These are phyloP conservation scores for Silene noctiflora DNA, from an alignment of 179 eudicot genomes.

Conservation along the genomic window DNA sequence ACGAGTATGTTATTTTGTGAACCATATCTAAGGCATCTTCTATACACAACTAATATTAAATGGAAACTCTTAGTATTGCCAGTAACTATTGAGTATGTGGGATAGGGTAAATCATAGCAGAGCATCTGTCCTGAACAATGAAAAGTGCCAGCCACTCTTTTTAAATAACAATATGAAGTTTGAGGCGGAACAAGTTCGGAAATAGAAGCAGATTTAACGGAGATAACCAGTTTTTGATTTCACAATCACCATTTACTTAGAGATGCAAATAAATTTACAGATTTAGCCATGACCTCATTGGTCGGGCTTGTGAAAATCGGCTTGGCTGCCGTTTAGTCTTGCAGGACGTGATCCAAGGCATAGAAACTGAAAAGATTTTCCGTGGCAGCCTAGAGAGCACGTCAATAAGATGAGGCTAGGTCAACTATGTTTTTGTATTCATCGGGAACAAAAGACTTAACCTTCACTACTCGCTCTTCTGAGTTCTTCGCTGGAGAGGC, in stretches of 20 bases:
- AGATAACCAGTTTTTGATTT: background rate
- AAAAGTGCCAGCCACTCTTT: no score
- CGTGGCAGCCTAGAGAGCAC: background rate
- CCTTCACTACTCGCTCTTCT: constrained; percentile 34
- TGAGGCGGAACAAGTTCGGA: background rate
- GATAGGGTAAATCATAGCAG: no score
- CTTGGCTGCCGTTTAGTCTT: background rate
- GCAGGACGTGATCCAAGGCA: background rate
- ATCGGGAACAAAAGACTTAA: constrained; percentile 57
- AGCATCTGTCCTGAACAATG: no score
- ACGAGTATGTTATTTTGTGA: no score
- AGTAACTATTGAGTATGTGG: no score
- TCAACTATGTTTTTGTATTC: constrained; percentile 51
- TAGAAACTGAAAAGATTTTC: background rate
- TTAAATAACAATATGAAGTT: background rate
- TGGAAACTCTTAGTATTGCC: no score
- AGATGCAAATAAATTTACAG: constrained; percentile 4
- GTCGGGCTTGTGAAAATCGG: background rate
- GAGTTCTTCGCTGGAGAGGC: constrained; percentile 49
- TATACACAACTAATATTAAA: no score
- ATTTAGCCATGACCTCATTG: background rate
- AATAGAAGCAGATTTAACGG: background rate
- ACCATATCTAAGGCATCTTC: no score
- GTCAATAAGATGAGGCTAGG: constrained; percentile 44
- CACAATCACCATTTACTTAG: background rate